phyloP scores from a whole-genome alignment of 1,284 basidiomycete species.

The Pisolithus thermaeus region DNA sequence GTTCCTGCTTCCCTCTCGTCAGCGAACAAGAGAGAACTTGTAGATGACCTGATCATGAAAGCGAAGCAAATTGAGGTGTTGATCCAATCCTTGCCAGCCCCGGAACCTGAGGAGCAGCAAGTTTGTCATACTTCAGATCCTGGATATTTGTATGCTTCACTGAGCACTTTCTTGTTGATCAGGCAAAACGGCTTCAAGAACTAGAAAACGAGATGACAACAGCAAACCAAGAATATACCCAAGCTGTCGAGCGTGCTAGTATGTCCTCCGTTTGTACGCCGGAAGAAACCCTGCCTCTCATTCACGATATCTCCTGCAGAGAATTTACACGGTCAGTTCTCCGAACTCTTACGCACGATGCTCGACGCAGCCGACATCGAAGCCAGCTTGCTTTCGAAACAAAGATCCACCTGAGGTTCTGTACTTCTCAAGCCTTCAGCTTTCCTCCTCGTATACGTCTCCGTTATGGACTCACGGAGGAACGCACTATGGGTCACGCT shows the following conservation, averaged over 20 bases:
- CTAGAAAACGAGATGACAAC: constrained; percentile 63
- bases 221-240: constrained; percentile 69
- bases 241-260: constrained; percentile 71
- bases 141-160: not conserved
- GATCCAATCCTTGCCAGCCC: constrained; percentile 68
- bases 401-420: not conserved
- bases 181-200: constrained; percentile 59
- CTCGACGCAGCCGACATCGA: constrained; percentile 49
- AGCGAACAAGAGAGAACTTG: constrained; percentile 79
- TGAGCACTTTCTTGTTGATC: not conserved
- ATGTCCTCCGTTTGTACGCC: constrained; percentile 31
- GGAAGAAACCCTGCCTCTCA: not conserved
- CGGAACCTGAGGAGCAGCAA: constrained; percentile 69
- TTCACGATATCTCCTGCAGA: constrained; percentile 35
- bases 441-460: too few species aligned
- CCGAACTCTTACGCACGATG: constrained; percentile 54
- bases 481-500: too few species aligned
- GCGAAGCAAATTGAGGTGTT: constrained; percentile 81
- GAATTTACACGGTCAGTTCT: constrained; percentile 53
- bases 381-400: constrained; percentile 12
- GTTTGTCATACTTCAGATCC: constrained; percentile 26
- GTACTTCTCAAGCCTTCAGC: not conserved
- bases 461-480: too few species aligned
- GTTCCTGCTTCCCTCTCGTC: constrained; percentile 6
- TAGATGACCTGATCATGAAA: constrained; percentile 71